These are phyloP conservation scores for Aspergillus affinis DNA, from an alignment of 495 filamentous ascomycete genomes.

Conservation along the genomic window DNA sequence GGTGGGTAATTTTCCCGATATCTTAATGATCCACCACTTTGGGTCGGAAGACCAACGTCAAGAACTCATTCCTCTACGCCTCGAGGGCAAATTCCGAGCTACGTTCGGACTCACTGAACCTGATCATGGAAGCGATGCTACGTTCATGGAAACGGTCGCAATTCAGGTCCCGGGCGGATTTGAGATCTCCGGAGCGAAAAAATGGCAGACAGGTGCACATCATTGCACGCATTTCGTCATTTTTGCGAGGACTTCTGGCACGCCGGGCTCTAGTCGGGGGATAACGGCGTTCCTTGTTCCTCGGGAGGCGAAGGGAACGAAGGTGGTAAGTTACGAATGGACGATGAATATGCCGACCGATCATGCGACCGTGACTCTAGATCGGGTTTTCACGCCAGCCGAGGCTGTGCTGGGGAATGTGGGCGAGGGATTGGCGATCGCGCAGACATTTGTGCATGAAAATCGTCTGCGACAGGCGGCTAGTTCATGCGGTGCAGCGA, in stretches of 20 bases:
- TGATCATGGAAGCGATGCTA: conserved; percentile 59
- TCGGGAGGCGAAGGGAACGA: conserved; percentile 41
- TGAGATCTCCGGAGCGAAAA: conserved; percentile 55
- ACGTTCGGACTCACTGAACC: conserved; percentile 63
- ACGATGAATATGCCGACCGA: conserved; percentile 65
- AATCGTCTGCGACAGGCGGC: conserved; percentile 62
- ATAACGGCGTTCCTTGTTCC: conserved; percentile 61
- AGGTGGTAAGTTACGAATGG: conserved; percentile 56
- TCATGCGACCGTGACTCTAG: conserved; percentile 54
- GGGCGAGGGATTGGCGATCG: conserved; percentile 52
- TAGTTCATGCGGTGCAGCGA: conserved; percentile 55
- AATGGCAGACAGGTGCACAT: conserved; percentile 63
- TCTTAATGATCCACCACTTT: conserved; percentile 58
- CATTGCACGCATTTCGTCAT: conserved; percentile 57
- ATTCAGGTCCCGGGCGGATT: conserved; percentile 40
- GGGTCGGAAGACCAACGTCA: conserved; percentile 49
- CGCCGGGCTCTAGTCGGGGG: conserved; percentile 44
- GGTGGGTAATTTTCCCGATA: conserved; percentile 58
- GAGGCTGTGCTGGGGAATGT: conserved; percentile 48
- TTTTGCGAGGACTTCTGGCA: conserved; percentile 54
- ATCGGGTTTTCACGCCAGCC: conserved; percentile 47
- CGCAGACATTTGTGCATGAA: conserved; percentile 63
- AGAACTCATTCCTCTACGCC: conserved; percentile 46
- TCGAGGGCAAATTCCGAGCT: conserved; percentile 48
- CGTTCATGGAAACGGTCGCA: conserved; percentile 55